These are phyloP conservation scores for Tilletiopsis washingtonensis DNA, from an alignment of 1,284 basidiomycete genomes.

Conservation along the genomic window DNA sequence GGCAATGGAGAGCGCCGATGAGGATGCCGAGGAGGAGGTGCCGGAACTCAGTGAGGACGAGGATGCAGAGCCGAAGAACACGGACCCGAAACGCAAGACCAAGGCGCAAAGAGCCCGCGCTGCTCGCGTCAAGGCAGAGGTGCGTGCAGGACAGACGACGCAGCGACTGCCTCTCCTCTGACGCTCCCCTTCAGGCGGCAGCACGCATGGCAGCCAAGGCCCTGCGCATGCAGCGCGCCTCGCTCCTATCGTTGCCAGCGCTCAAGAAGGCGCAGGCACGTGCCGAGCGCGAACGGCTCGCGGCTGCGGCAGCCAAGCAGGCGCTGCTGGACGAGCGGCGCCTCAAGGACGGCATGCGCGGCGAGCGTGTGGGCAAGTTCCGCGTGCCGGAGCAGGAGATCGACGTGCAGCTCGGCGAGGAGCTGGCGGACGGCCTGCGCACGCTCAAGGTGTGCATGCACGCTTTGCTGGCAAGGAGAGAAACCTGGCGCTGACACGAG, in stretches of 20 bases:
- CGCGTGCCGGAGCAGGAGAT: slow-evolving; percentile 1
- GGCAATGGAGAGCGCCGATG: slow-evolving; percentile 5
- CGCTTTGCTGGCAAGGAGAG: neutral
- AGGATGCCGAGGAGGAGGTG: slow-evolving; percentile 1
- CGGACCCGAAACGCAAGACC: slow-evolving; percentile 6
- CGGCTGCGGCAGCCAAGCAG: neutral
- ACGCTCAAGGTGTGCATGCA: neutral
- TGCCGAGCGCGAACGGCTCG: neutral
- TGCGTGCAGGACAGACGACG: neutral
- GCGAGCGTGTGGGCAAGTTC: slow-evolving; percentile 4
- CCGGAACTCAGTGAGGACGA: no score
- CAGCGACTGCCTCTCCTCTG: neutral
- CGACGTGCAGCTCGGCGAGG: slow-evolving; percentile 9
- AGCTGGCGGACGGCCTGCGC: slow-evolving; percentile 5
- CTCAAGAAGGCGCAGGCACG: neutral
- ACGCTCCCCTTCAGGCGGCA: neutral
- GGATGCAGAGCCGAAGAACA: neutral
- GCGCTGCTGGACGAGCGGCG: neutral
- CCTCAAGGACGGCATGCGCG: neutral
- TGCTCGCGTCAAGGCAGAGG: slow-evolving; percentile 1
- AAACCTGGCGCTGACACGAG: neutral
- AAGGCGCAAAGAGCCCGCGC: slow-evolving; percentile 2
- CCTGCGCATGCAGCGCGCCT: neutral
- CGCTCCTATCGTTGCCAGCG: neutral
- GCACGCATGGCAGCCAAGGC: neutral